Base-by-base conservation (phyloP, 2,329 filamentous ascomycete species). In the Ilyonectria sp. region DNA sequence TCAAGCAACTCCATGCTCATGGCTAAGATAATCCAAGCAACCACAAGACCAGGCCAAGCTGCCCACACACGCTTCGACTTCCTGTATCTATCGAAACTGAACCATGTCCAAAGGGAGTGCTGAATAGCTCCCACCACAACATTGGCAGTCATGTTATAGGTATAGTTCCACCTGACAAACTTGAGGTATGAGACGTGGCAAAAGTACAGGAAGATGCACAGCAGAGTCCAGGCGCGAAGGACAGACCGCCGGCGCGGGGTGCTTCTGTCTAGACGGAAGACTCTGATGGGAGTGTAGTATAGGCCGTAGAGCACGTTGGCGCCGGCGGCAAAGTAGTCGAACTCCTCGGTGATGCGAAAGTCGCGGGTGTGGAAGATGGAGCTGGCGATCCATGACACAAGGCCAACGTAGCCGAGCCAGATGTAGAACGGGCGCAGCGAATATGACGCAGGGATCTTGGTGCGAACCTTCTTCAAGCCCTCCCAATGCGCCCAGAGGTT, bases 1-100 rank as follows among this genome's bases (percentile, higher is more conserved):
- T 99, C 96, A 70, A 98, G 89, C 74, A 99, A 80, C 84, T 99
- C 96, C 80, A 99, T 85, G 80, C 95, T 95, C 96, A 99, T 99
- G 40, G 93, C 94, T 78, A 95, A 84, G 74, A 95, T 90, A 74
- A 99, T 88, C 94, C 94, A 98, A 3, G 93, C 93, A 54, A 98
- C 95, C 71, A 95, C 94, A 76, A 98, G 82, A 74, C 94, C 94
- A 0, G 96, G 96, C 93, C 93, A 97, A 63, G 92, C 89, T 29
- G 94, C 91, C 96, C 96, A 99, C 19, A 86, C 81, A 70, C 91
- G 89, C 52, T 90, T 89, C 19, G 92, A 89, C 79, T 90, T 90
- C 70, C 86, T 85, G 82, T 95, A 98, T 73, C 91, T 88, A 71
- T 84, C 83, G 73, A 93, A 89, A 78, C 93, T 95, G 82, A 97